Evolutionary conservation across 23 red algal genomes (phyloP).

Genomic region (Gracilariopsis chorda): DNA sequence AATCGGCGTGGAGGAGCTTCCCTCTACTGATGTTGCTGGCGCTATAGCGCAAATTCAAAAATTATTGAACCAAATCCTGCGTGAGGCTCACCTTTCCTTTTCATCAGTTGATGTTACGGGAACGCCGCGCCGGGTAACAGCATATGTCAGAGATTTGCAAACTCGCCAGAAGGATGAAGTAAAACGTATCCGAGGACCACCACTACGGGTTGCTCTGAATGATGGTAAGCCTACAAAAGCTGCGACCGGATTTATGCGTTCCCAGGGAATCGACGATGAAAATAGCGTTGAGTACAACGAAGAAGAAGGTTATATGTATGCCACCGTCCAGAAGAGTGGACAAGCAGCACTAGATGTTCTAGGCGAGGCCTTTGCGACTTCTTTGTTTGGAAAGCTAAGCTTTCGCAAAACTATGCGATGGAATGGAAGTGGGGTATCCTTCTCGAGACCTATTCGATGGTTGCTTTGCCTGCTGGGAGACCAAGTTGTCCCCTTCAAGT

Average conservation of each 20-base stretch:
- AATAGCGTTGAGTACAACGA: slow-evolving; percentile 38
- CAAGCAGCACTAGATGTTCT: slow-evolving; percentile 52
- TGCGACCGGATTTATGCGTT: slow-evolving; percentile 70
- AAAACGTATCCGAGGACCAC: slow-evolving; percentile 77
- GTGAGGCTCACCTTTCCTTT: slow-evolving; percentile 20
- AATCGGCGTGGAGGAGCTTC: slow-evolving; percentile 95
- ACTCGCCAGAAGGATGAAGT: slow-evolving; percentile 55
- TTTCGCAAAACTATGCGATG: slow-evolving; percentile 86
- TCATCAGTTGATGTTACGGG: slow-evolving; percentile 55
- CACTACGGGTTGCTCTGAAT: slow-evolving; percentile 64
- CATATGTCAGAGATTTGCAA: slow-evolving; percentile 56
- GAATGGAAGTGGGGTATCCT: slow-evolving; percentile 79
- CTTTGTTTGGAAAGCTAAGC: slow-evolving; percentile 54
- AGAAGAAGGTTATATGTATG: slow-evolving; percentile 87
- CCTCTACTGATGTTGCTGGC: slow-evolving; percentile 63
- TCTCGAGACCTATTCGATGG: slow-evolving; percentile 96
- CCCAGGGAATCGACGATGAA: slow-evolving; percentile 54
- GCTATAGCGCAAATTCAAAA: slow-evolving; percentile 68
- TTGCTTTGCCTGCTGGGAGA: slow-evolving; percentile 82
- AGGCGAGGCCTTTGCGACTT: slow-evolving; percentile 18
- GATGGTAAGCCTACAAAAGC: slow-evolving; percentile 83
- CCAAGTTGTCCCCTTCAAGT: slow-evolving; percentile 75
- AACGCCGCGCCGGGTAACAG: slow-evolving; percentile 77
- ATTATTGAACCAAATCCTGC: slow-evolving; percentile 48
- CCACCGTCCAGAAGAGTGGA: slow-evolving; percentile 47